Base-by-base conservation (phyloP, 2,329 filamentous ascomycete genomes). In the Microcyclospora tardicrescens region DNA sequence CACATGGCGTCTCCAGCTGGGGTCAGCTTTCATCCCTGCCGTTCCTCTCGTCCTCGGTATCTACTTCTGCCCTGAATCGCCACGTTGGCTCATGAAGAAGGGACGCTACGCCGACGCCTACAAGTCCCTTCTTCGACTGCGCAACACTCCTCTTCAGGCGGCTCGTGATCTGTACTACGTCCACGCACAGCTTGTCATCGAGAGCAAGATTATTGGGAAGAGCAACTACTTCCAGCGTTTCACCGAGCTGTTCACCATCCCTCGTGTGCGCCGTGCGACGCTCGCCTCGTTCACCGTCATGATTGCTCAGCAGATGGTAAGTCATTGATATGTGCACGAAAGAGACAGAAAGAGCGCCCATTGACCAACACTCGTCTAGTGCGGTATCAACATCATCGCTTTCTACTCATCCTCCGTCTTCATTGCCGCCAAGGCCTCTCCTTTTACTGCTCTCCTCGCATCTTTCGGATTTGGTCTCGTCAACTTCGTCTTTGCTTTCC, bases 131-230 rank as follows among this genome's bases (percentile, higher is more conserved):
- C 52, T 55, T 10, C 56, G 53, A 4, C 55, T 75, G 6, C 66
- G 72, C 4, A 61, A 62, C 34, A 61, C 62, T 13, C 62, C 69
- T 16, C 56, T 75, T 5, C 68, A 73, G 45, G 72, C 71, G 1
- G 69, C 69, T 1, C 60, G 72, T 13, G 72, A 75, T 42, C 59
- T 72, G 34, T 75, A 72, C 59, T 74, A 74, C 45, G 33, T 60
- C 57, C 39, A 59, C 56, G 47, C 48, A 48, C 35, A 62, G 55
- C 43, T 55, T 44, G 57, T 52, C 31, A 44, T 48, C 28, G 40
- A 41, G 2, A 42, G 40, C 36, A 46, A 48, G 45, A 41, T 58
- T 32, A 47, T 61, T 12, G 61, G 61, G 8, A 57, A 57, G 8
- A 32, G 16, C 35, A 64, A 52, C 56, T 71, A 52, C 41, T 48